Conservation (phyloP, 164 flowering plant species). For the Chloranthus sessilifolius region DNA sequence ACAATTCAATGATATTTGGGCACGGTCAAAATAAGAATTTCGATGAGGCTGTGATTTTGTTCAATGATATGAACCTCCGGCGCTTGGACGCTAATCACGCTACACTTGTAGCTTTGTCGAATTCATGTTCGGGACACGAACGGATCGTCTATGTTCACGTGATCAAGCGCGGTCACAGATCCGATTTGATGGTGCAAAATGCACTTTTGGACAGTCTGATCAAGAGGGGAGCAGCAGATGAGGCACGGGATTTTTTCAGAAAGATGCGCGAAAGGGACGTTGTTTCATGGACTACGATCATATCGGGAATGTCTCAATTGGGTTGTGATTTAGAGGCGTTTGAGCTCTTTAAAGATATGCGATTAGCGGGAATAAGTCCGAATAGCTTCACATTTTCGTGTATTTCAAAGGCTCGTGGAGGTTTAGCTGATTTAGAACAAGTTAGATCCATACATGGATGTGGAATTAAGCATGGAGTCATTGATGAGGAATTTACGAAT, state of each 20-base stretch:
- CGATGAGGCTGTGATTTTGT: conserved; percentile 39
- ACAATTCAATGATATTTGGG: conserved; percentile 79
- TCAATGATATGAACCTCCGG: conserved; percentile 40
- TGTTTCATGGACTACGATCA: conserved; percentile 28
- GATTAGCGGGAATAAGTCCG: conserved; percentile 13
- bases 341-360: conserved; percentile 19
- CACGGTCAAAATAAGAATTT: conserved; percentile 79
- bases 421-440: conserved; percentile 16
- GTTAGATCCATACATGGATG: conserved; percentile 24
- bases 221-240: conserved; percentile 16
- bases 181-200: conserved; percentile 20
- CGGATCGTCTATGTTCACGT: conserved; percentile 15
- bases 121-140: conserved; percentile 19
- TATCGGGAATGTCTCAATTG: conserved; percentile 23
- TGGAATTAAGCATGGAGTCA: conserved; percentile 17
- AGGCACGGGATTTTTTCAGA: conserved; percentile 18
- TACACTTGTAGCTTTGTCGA: conserved; percentile 21
- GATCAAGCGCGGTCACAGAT: conserved; percentile 20
- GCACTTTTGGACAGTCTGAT: conserved; percentile 20
- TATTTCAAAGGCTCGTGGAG: conserved; percentile 23
- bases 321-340: conserved; percentile 18
- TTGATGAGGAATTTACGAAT: conserved; percentile 14
- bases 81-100: conserved; percentile 17
- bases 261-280: conserved; percentile 23
- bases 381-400: conserved; percentile 27